Evolutionary conservation across 257 asterid genomes (phyloP).

Genomic region (Henckelia pumila): DNA sequence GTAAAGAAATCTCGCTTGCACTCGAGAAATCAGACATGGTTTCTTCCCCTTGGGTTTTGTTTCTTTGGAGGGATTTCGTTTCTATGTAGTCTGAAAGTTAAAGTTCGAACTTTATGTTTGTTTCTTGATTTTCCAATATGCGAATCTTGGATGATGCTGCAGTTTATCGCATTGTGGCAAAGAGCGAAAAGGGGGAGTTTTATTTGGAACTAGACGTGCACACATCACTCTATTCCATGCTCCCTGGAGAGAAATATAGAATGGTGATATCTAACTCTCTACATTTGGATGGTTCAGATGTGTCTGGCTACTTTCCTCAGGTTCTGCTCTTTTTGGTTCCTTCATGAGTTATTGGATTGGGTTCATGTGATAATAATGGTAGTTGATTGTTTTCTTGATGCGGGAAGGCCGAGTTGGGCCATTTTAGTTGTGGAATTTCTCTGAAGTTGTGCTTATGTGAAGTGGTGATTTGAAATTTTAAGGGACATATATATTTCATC

Average conservation of each 20-base stretch:
- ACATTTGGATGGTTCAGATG: slow-evolving; percentile 13
- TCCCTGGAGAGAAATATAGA: background rate
- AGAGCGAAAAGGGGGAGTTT: background rate
- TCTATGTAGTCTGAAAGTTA: background rate
- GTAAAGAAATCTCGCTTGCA: background rate
- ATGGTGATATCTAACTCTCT: slow-evolving; percentile 16
- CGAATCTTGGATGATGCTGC: background rate
- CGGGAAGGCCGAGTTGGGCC: background rate
- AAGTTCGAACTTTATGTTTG: background rate
- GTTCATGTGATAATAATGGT: background rate
- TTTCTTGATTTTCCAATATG: background rate
- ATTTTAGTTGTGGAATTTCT: background rate
- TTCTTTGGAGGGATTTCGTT: background rate
- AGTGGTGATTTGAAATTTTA: background rate
- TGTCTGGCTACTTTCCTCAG: background rate
- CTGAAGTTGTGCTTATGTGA: background rate
- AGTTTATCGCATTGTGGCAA: slow-evolving; percentile 20
- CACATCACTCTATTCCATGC: slow-evolving; percentile 3
- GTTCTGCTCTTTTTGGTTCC: background rate
- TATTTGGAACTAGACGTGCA: slow-evolving; percentile 15
- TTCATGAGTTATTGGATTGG: background rate
- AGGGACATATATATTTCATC: background rate
- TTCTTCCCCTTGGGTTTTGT: background rate
- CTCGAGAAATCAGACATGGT: background rate
- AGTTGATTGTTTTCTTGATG: background rate